Base-by-base conservation (phyloP, 805 yeast genomes). In the Kurtzmaniella cleridarum region DNA sequence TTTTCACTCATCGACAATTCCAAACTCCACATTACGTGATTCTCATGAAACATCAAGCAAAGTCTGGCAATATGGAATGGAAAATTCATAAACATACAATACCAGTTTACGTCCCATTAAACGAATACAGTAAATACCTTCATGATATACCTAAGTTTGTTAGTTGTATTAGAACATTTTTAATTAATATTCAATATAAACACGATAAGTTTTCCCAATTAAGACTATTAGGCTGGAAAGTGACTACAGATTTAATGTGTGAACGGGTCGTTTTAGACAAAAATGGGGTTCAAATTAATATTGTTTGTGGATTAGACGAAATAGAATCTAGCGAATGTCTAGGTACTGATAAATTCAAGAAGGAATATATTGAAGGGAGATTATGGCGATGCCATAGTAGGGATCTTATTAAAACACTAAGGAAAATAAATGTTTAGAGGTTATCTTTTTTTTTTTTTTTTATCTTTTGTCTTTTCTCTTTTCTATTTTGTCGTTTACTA, bases 1-100 rank as follows among this genome's bases (percentile, higher is more conserved):
- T 65, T 2, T 66, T 60, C 44, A 51, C 60, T 2, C 44, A 47
- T 12, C 27, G 40, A 2, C 54, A 55, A 28, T 76, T 55, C 46
- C 31, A 52, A 3, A 48, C 54, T 1, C 76, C 80, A 2, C 79
- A 75, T 46, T 76, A 76, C 49, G 62, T 71, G 12, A 75, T 76
- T 2, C 54, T 76, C 32, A 35, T 46, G 30, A 50, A 49, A 33
- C 30, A 35, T 6, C 18, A 27, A 11, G 20, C 23, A 24, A 14
- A 17, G 1, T 38, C 40, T 16, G 50, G 48, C 33, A 38, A 20
- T 6, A 34, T 31, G 7, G 38, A 36, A 35, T 66, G 71, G 71
- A 39, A 42, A 24, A 48, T 66, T 3, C 58, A 57, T 42, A 54
- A 62, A 15, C 66, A 66, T 43, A 66, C 73, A 3, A 43, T 66